Percentiles rank a stretch among this genome's conserved stretches.
These are phyloP conservation scores for Saturnispora sanitii DNA, from an alignment of 805 yeast species.

Conservation along the genomic window DNA sequence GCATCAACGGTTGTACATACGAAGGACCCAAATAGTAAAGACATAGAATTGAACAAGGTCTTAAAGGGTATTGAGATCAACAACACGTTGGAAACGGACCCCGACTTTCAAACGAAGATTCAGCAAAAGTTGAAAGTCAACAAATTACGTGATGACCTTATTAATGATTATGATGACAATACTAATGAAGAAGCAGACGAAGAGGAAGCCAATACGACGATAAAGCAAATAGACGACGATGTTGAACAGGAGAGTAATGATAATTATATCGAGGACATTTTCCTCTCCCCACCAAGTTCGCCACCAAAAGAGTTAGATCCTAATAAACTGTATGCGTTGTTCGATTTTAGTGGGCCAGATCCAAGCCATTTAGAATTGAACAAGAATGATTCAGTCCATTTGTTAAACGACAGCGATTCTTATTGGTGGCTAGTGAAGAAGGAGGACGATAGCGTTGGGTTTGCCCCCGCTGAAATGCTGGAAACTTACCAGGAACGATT, in stretches of 20 bases:
- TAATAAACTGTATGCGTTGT: constrained; percentile 72
- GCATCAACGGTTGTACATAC: constrained; percentile 24
- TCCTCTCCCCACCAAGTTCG: constrained; percentile 61
- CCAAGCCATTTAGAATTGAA: constrained; percentile 77
- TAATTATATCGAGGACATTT: constrained; percentile 32
- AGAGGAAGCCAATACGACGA: constrained; percentile 6
- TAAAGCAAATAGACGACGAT: constrained; percentile 5
- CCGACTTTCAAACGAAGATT: constrained; percentile 8
- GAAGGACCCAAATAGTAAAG: constrained; percentile 7
- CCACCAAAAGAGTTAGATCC: constrained; percentile 82
- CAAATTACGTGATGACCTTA: background rate
- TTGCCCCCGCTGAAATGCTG: constrained; percentile 91
- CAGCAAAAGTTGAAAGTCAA: constrained; percentile 3
- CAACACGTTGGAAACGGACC: constrained; percentile 21
- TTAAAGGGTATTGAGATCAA: constrained; percentile 5
- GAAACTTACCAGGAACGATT: constrained; percentile 87
- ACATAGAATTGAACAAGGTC: background rate
- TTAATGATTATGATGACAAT: background rate
- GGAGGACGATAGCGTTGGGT: constrained; percentile 50
- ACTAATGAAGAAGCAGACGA: background rate
- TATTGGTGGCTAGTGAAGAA: constrained; percentile 92
- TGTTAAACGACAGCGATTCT: constrained; percentile 80
- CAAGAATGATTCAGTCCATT: constrained; percentile 72
- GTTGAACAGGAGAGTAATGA: constrained; percentile 19
- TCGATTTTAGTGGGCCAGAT: constrained; percentile 85